Evolutionary conservation across 2,329 filamentous ascomycete genomes (phyloP).

Genomic region (Madurella fahalii): DNA sequence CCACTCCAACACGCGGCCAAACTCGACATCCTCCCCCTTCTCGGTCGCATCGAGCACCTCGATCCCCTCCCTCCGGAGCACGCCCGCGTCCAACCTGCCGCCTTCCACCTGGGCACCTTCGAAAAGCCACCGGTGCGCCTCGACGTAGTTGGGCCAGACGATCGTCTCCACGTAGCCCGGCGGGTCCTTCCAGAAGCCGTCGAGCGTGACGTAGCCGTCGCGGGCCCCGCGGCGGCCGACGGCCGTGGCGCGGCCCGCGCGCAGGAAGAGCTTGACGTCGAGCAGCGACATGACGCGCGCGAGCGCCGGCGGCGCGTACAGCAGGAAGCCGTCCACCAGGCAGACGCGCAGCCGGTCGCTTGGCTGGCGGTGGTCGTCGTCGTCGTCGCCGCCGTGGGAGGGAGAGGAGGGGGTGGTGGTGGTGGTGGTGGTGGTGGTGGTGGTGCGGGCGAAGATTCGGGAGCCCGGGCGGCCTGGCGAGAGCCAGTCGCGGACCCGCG

Average conservation of each 20-base stretch:
- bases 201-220: slow-evolving; percentile 72
- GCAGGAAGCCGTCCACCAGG: slow-evolving; percentile 83
- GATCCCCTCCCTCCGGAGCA: slow-evolving; percentile 39
- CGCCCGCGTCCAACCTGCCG: slow-evolving; percentile 43
- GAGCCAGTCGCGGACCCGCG: slow-evolving; percentile 47
- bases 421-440: no score
- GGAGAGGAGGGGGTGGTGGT: slow-evolving; percentile 11
- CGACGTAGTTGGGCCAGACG: slow-evolving; percentile 93
- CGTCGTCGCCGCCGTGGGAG: background rate
- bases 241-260: slow-evolving; percentile 60
- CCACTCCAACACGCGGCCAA: slow-evolving; percentile 64
- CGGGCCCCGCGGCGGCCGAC: slow-evolving; percentile 64
- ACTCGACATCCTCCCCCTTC: slow-evolving; percentile 47
- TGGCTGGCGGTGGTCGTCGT: background rate
- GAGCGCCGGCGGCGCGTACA: slow-evolving; percentile 57
- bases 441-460: slow-evolving; percentile 32
- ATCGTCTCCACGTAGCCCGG: slow-evolving; percentile 90
- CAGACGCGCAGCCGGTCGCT: slow-evolving; percentile 44
- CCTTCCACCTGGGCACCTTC: slow-evolving; percentile 61
- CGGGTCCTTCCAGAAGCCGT: slow-evolving; percentile 95
- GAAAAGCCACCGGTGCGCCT: slow-evolving; percentile 78
- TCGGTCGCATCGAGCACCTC: slow-evolving; percentile 43
- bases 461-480: slow-evolving; percentile 43
- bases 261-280: slow-evolving; percentile 74
- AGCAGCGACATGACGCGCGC: slow-evolving; percentile 57